phyloP scores from a whole-genome alignment of 352 stramenopile species.

The Globisporangium nodosum region DNA sequence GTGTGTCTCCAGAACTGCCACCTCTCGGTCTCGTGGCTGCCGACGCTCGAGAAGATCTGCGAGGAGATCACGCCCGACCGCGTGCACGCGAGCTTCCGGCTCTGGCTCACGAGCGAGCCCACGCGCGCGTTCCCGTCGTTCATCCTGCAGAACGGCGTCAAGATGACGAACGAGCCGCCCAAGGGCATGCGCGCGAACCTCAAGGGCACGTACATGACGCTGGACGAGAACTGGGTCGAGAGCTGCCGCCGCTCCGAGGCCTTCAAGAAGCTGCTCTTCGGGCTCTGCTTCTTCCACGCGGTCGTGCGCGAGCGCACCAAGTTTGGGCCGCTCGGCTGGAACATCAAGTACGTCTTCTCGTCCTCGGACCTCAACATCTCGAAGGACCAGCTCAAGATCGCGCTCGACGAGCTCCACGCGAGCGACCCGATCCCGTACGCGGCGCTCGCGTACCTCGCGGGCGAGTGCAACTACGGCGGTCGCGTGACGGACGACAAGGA shows the following conservation, averaged over 20 bases:
- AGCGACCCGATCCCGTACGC: constrained; percentile 85
- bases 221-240: constrained; percentile 71
- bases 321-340: constrained; percentile 83
- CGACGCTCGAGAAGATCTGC: constrained; percentile 91
- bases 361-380: constrained; percentile 82
- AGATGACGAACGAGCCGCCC: constrained; percentile 95
- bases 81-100: constrained; percentile 88
- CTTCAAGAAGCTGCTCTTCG: constrained; percentile 86
- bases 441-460: constrained; percentile 87
- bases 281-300: constrained; percentile 92
- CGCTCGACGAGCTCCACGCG: constrained; percentile 57
- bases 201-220: constrained; percentile 87
- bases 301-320: constrained; percentile 83
- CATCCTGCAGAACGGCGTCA: constrained; percentile 91
- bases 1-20: constrained; percentile 96
- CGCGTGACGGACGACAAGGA: constrained; percentile 92
- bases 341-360: constrained; percentile 88
- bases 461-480: constrained; percentile 94
- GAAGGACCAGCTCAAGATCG: constrained; percentile 84
- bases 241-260: constrained; percentile 48
- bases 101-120: constrained; percentile 94
- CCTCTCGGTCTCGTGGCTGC: constrained; percentile 92
- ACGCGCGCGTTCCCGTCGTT: constrained; percentile 91
- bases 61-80: constrained; percentile 92
- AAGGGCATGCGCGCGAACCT: constrained; percentile 94